phyloP scores from a whole-genome alignment of 805 yeast species.

The Starmerella vaccinii region DNA sequence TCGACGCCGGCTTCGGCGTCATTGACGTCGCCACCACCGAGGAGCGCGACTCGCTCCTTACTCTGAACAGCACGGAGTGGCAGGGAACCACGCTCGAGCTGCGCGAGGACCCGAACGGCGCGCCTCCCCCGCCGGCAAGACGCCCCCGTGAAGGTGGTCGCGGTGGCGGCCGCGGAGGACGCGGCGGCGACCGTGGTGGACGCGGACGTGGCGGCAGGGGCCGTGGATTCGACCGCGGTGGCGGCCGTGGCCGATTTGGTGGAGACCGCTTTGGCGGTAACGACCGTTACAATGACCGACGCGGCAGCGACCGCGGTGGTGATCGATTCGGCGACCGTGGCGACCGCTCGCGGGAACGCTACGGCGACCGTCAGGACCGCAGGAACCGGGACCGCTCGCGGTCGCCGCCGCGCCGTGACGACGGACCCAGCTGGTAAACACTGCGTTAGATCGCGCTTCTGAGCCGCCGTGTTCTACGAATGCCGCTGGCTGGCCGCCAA shows the following conservation, averaged over 20 bases:
- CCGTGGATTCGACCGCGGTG: constrained; percentile 16
- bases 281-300: too few relatives aligned
- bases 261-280: constrained; percentile 11
- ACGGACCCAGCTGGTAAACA: constrained; percentile 22
- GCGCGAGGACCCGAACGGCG: constrained; percentile 51
- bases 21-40: constrained; percentile 91
- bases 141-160: constrained; percentile 35
- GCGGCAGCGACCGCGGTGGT: constrained; percentile 19
- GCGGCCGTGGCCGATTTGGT: constrained; percentile 20
- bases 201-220: constrained; percentile 28
- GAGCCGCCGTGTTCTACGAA: not conserved
- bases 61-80: constrained; percentile 63
- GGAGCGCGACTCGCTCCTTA: constrained; percentile 83
- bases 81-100: constrained; percentile 57
- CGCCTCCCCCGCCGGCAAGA: constrained; percentile 33
- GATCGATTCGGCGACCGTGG: constrained; percentile 22
- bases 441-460: too few relatives aligned
- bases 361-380: constrained; percentile 23
- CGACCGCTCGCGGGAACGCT: constrained; percentile 22
- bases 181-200: constrained; percentile 43
- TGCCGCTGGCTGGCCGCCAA: not conserved
- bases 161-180: constrained; percentile 41
- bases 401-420: constrained; percentile 22
- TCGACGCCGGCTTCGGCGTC: constrained; percentile 35
- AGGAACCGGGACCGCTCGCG: constrained; percentile 24